Conservation (phyloP, 805 yeast genomes). For the Monosporozyma solicola region DNA sequence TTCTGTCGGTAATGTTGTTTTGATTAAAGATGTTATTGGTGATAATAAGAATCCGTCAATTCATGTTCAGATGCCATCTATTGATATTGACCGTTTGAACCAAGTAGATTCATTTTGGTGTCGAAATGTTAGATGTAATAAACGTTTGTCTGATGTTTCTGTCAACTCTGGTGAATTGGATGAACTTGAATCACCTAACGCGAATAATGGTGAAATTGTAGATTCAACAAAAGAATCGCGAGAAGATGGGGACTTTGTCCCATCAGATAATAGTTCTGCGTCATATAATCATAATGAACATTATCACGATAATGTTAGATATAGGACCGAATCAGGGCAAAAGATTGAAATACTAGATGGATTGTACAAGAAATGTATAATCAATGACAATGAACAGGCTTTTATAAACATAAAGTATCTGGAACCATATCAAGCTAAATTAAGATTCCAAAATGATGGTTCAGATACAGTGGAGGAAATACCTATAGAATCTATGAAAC, state of each 20-base stretch:
- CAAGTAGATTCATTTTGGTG: conserved; percentile 1
- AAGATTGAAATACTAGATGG: conserved; percentile 11
- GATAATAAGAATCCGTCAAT: conserved; percentile 11
- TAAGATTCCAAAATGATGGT: not conserved
- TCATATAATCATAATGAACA: not conserved
- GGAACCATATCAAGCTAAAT: conserved; percentile 8
- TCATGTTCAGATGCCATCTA: conserved; percentile 22
- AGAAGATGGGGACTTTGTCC: not conserved
- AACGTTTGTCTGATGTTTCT: not conserved
- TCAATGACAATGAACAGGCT: conserved; percentile 17
- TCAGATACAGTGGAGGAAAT: conserved; percentile 1
- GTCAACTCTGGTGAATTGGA: not conserved
- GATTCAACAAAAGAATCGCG: not conserved
- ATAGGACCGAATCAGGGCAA: conserved; percentile 14
- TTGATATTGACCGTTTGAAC: not conserved
- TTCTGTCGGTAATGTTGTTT: conserved; percentile 15
- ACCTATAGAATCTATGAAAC: conserved; percentile 9
- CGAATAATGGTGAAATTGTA: not conserved
- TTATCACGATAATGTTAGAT: not conserved
- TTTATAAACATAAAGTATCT: conserved; percentile 15
- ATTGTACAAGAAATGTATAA: conserved; percentile 15
- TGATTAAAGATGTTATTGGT: conserved; percentile 13
- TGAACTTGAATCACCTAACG: not conserved
- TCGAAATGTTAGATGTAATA: not conserved
- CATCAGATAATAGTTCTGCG: not conserved